These are phyloP conservation scores for Saccharomycopsis sp. DNA, from an alignment of 805 yeast species.

Conservation along the genomic window DNA sequence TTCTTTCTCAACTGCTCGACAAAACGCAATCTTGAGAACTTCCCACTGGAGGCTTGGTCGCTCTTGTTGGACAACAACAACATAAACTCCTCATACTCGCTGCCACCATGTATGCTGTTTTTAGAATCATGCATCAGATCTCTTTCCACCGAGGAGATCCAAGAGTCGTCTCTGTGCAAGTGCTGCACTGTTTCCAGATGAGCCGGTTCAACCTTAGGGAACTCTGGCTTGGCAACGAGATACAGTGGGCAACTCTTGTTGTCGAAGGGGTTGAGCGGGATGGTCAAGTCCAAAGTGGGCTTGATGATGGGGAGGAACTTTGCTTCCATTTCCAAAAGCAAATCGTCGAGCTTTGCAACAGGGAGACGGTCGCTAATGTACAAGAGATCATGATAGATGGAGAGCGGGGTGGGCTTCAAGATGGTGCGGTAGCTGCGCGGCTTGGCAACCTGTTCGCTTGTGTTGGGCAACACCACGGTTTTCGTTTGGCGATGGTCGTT, in stretches of 20 bases:
- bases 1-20: slow-evolving; percentile 79
- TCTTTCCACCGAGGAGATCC: slow-evolving; percentile 1
- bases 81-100: slow-evolving; percentile 91
- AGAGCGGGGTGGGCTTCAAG: slow-evolving; percentile 69
- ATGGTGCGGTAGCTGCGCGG: slow-evolving; percentile 74
- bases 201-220: slow-evolving; percentile 34
- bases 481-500: slow-evolving; percentile 57
- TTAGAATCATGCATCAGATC: slow-evolving; percentile 49
- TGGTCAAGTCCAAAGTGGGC: slow-evolving; percentile 66
- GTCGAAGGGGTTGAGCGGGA: slow-evolving; percentile 60
- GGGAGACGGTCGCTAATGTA: slow-evolving; percentile 73
- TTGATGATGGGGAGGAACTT: slow-evolving; percentile 73
- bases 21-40: slow-evolving; percentile 79
- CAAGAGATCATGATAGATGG: slow-evolving; percentile 77
- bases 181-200: slow-evolving; percentile 24
- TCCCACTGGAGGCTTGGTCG: slow-evolving; percentile 33
- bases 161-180: slow-evolving; percentile 30
- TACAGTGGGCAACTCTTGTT: slow-evolving; percentile 34
- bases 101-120: slow-evolving; percentile 51
- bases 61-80: slow-evolving; percentile 44
- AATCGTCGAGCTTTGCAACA: slow-evolving; percentile 61
- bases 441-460: slow-evolving; percentile 27
- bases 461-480: slow-evolving; percentile 8
- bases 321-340: slow-evolving; percentile 78
- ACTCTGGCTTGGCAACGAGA: slow-evolving; percentile 27